A percentile compares a stretch with the other conserved stretches of the same genome.
Conservation (phyloP, 2,329 filamentous ascomycete species). For the Ascocoryne sarcoides region DNA sequence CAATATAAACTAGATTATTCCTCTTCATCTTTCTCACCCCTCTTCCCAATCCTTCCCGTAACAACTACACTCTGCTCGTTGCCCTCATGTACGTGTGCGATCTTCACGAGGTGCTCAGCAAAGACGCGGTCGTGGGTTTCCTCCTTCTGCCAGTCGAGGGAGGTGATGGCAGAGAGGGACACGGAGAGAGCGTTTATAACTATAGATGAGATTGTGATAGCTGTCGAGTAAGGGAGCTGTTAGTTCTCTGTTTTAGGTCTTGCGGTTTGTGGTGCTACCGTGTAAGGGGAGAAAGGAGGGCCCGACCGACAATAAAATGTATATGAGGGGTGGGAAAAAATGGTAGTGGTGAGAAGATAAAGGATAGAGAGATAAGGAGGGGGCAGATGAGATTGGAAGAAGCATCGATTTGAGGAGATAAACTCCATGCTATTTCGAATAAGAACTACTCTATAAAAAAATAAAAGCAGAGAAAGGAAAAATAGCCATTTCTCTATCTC, state of each 20-base stretch:
- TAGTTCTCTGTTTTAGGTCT: background rate
- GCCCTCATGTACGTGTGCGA: conserved; percentile 17
- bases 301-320: too few species aligned
- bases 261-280: background rate
- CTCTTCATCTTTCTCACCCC: background rate
- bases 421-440: too few species aligned
- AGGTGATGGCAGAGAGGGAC: conserved; percentile 17
- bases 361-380: background rate
- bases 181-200: conserved; percentile 19
- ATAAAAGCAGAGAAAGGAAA: too few species aligned
- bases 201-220: conserved; percentile 17
- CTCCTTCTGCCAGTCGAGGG: conserved; percentile 20
- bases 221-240: conserved; percentile 9
- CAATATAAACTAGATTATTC: too few species aligned
- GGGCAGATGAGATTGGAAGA: too few species aligned
- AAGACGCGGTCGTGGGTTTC: conserved; percentile 18
- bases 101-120: conserved; percentile 14
- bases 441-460: too few species aligned
- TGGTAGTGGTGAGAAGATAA: background rate
- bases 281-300: too few species aligned
- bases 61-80: conserved; percentile 9
- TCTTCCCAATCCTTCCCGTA: conserved; percentile 3
- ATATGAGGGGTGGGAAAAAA: background rate
- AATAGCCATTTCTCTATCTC: too few species aligned
- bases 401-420: too few species aligned